phyloP scores from a whole-genome alignment of 139 green algal genomes.

The Cymbomonas tetramitiformis region DNA sequence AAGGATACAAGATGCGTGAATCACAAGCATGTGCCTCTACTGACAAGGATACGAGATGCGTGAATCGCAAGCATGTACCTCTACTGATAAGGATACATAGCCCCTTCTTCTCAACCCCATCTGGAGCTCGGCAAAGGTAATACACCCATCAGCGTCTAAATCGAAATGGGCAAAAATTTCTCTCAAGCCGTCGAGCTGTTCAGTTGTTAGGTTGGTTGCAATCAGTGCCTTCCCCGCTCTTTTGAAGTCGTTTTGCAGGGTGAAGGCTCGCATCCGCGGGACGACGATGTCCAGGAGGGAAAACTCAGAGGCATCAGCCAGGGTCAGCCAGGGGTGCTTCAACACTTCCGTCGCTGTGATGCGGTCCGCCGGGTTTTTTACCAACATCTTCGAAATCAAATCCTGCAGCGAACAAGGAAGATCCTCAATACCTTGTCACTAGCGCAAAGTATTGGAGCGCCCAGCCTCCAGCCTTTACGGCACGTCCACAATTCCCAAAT shows the following conservation, averaged over 20 bases:
- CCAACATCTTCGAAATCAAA: constrained; percentile 40
- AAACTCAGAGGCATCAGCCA: constrained; percentile 52
- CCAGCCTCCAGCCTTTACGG: too few relatives aligned
- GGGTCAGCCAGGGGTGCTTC: constrained; percentile 81
- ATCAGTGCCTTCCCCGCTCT: constrained; percentile 77
- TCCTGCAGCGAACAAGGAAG: too few relatives aligned
- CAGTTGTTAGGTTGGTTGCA: constrained; percentile 31
- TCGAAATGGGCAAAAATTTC: constrained; percentile 45
- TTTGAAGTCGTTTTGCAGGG: constrained; percentile 86
- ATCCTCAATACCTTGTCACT: too few relatives aligned
- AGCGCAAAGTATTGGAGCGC: too few relatives aligned
- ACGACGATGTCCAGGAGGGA: constrained; percentile 66
- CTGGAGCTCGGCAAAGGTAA: constrained; percentile 40
- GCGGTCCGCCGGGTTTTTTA: constrained; percentile 60
- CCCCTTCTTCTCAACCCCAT: constrained; percentile 30
- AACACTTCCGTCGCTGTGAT: constrained; percentile 56
- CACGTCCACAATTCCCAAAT: too few relatives aligned
- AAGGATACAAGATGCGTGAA: too few relatives aligned
- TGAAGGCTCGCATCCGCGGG: constrained; percentile 72
- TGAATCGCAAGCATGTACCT: too few relatives aligned
- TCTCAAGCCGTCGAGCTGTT: constrained; percentile 40
- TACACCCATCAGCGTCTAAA: constrained; percentile 36
- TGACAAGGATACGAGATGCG: too few relatives aligned
- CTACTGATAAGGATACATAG: constrained; percentile 18
- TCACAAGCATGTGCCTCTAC: too few relatives aligned